Evolutionary conservation across 2,329 filamentous ascomycete species (phyloP).

Genomic region (Penicillium sp.): DNA sequence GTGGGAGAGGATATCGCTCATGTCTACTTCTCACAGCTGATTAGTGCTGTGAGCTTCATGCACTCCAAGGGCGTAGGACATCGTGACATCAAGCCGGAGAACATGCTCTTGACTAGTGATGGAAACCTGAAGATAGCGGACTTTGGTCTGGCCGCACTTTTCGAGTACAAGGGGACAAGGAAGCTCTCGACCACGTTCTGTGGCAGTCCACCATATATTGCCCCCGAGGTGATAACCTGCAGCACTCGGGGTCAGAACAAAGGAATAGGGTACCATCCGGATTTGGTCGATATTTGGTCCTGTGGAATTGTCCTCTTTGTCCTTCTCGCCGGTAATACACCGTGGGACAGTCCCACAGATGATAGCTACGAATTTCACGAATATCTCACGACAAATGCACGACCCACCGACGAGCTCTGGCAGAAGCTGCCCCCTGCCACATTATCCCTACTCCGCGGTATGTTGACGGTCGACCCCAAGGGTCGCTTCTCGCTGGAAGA

Average conservation of each 20-base stretch:
- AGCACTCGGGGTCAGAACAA: slow-evolving; percentile 57
- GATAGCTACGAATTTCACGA: slow-evolving; percentile 91
- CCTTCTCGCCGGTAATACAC: slow-evolving; percentile 91
- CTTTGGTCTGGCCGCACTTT: slow-evolving; percentile 94
- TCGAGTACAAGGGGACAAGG: slow-evolving; percentile 81
- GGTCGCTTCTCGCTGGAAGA: slow-evolving; percentile 84
- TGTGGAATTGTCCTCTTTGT: slow-evolving; percentile 98
- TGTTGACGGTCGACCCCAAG: slow-evolving; percentile 80
- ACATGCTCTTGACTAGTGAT: slow-evolving; percentile 83
- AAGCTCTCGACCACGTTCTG: slow-evolving; percentile 89
- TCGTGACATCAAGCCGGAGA: slow-evolving; percentile 91
- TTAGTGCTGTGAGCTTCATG: slow-evolving; percentile 91
- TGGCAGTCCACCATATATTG: slow-evolving; percentile 95
- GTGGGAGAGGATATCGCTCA: slow-evolving; percentile 95
- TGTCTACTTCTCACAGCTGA: slow-evolving; percentile 91
- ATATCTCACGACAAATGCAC: slow-evolving; percentile 79
- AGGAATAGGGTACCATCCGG: slow-evolving; percentile 62
- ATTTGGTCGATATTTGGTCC: slow-evolving; percentile 93
- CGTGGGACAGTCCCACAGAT: slow-evolving; percentile 90
- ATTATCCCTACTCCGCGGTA: slow-evolving; percentile 83
- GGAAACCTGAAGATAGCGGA: slow-evolving; percentile 94
- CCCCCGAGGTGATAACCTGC: slow-evolving; percentile 79
- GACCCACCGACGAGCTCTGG: slow-evolving; percentile 86
- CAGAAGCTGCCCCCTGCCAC: slow-evolving; percentile 73
- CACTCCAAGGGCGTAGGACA: slow-evolving; percentile 95